Percentiles rank a stretch among this genome's conserved stretches.
Conservation (phyloP, 164 flowering plant species). For the Euptelea pleiosperma region DNA sequence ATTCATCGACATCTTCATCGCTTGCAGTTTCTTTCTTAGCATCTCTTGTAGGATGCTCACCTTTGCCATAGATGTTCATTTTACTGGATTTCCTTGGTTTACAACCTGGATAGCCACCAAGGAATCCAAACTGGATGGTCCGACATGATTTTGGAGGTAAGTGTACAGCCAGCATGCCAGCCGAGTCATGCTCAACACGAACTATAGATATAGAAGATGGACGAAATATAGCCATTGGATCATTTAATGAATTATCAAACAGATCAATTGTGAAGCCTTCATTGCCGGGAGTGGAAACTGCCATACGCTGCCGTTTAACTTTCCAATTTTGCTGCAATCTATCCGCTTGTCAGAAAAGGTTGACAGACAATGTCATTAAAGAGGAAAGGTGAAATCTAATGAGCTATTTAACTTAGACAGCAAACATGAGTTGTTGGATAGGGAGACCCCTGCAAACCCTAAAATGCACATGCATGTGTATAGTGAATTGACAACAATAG, state of each 20-base stretch:
- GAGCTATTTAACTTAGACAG: background rate
- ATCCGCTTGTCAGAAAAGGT: conserved; percentile 27
- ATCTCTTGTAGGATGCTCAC: conserved; percentile 24
- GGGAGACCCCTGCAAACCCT: too few relatives aligned
- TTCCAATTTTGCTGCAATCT: conserved; percentile 99
- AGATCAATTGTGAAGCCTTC: conserved; percentile 92
- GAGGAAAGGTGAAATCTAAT: too few relatives aligned
- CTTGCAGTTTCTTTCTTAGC: conserved; percentile 39
- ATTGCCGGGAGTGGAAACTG: conserved; percentile 55
- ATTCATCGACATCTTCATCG: conserved; percentile 46
- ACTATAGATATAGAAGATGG: conserved; percentile 62
- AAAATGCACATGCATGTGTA: too few relatives aligned
- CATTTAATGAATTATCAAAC: conserved; percentile 59
- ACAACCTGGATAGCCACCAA: conserved; percentile 34
- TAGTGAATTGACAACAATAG: too few relatives aligned
- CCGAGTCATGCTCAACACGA: conserved; percentile 74
- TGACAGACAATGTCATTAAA: conserved; percentile 2
- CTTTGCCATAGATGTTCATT: conserved; percentile 14
- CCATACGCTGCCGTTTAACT: conserved; percentile 78
- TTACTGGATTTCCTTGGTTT: conserved; percentile 20
- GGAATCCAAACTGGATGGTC: conserved; percentile 64
- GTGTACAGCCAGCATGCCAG: conserved; percentile 81
- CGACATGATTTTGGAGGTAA: conserved; percentile 68
- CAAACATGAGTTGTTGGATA: background rate
- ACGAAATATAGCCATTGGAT: conserved; percentile 45